Evolutionary conservation across 768 basidiomycete genomes (phyloP), one percentile per base, ranked within the genome.

Genomic region (Strobilomyces echinocephalus): DNA sequence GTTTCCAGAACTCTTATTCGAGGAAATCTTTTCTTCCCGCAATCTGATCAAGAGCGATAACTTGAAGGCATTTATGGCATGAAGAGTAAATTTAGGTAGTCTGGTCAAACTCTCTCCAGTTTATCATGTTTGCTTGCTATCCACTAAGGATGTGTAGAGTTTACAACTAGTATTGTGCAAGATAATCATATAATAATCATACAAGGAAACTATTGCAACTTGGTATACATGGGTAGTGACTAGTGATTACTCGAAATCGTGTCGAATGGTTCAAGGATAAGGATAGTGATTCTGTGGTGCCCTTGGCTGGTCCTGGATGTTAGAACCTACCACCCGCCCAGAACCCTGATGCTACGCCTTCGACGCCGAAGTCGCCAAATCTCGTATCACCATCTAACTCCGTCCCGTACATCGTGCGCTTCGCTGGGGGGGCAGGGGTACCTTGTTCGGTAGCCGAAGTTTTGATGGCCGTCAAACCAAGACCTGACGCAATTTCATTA

Each of bases 331-430:
- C 76, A 41, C 76, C 74, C 1, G 79, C 68, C 86, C 88, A 89
- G 63, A 85, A 88, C 7, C 80, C 79, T 45, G 78, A 79, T n/a
- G 85, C 85, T 52, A 89, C 81, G 12, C 88, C 85, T 63, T 88
- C 84, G 24, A 88, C 75, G 36, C 88, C 88, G 64, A 90, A 91
- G 69, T 91, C 88, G 6, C 88, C 88, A 64, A 91, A 91, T 47
- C 88, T 80, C n/a, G 85, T 84, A 63, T 91, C 88, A 31, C 74
- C 74, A n/a, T 88, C 88, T 40, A 89, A 70, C 69, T 91, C 88
- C 0, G 88, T 91, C 8, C 88, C 88, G 66, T 89, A 91, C 84
- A 91, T 87, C 6, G 88, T 91, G 54, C 83, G 79, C 63, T 79
- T 81, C 58, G 78, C 75, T 5, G 76, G 74, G 24, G 74, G 74